Percentiles rank a stretch among this genome's conserved stretches.
phyloP scores from a whole-genome alignment of 2,329 filamentous ascomycete species.

The Penicillium digitatum region DNA sequence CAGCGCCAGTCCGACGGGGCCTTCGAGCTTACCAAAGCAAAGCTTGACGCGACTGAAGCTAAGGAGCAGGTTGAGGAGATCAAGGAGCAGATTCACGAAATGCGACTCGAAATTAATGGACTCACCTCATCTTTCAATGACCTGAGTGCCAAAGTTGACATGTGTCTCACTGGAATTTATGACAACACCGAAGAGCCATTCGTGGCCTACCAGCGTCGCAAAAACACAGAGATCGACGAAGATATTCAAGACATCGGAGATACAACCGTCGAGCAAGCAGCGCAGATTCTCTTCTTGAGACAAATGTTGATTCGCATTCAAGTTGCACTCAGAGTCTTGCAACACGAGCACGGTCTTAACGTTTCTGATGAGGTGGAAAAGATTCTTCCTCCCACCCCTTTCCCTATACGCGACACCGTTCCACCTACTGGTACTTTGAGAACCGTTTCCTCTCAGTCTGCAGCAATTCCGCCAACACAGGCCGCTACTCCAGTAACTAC shows the following conservation, averaged over 20 bases:
- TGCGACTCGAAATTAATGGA: conserved; percentile 8
- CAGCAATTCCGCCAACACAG: neutral
- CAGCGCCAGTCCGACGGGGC: neutral
- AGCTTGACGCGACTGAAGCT: neutral
- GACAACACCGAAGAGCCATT: conserved; percentile 1
- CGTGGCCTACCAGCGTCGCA: conserved; percentile 7
- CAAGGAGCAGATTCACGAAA: neutral
- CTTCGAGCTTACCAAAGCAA: neutral
- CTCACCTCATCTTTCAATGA: conserved; percentile 5
- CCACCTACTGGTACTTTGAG: neutral
- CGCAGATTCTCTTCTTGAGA: neutral
- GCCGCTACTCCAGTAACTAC: neutral
- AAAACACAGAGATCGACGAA: conserved; percentile 8
- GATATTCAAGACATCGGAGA: neutral
- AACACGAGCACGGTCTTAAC: neutral
- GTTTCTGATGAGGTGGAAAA: neutral
- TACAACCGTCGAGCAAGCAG: too few species aligned
- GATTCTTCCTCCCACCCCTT: neutral
- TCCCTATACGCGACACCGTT: neutral
- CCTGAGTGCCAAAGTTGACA: conserved; percentile 8
- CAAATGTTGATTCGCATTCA: neutral
- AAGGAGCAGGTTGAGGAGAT: neutral
- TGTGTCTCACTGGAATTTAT: neutral
- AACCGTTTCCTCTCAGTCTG: neutral
- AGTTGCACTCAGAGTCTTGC: neutral